Percentiles rank a stretch among this genome's conserved stretches.
phyloP scores from a whole-genome alignment of 345 rosid genomes.

The Pistacia atlantica region DNA sequence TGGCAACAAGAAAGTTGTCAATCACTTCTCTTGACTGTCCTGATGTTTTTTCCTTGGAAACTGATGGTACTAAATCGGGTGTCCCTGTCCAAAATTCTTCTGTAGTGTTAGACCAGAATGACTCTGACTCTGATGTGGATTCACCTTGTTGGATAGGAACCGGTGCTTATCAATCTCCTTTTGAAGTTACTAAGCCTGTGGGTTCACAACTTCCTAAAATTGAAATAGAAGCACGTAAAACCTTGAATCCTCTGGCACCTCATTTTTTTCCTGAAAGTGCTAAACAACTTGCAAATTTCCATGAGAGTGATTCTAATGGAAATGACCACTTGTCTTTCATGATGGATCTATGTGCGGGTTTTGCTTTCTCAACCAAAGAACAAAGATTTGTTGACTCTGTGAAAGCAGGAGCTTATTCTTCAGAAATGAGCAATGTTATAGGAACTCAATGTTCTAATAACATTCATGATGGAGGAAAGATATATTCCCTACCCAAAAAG shows the following conservation, averaged over 20 bases:
- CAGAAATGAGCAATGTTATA: constrained; percentile 22
- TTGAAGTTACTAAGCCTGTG: constrained; percentile 17
- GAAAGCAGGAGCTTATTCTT: constrained; percentile 27
- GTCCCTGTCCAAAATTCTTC: constrained; percentile 25
- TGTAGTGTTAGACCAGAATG: constrained; percentile 24
- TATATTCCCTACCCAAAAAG: constrained; percentile 10
- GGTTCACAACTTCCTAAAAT: constrained; percentile 27
- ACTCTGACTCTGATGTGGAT: constrained; percentile 61
- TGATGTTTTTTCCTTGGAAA: constrained; percentile 26
- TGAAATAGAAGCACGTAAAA: constrained; percentile 28
- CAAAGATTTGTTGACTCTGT: constrained; percentile 9
- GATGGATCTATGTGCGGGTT: constrained; percentile 32
- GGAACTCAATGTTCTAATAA: constrained; percentile 19
- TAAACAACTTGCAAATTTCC: constrained; percentile 24
- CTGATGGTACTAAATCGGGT: constrained; percentile 23
- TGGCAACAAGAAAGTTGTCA: constrained; percentile 19
- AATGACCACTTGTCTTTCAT: constrained; percentile 25
- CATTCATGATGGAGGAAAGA: constrained; percentile 18
- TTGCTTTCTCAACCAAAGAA: constrained; percentile 29
- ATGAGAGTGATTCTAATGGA: constrained; percentile 28
- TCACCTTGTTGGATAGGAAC: constrained; percentile 74
- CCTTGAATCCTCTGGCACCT: constrained; percentile 59
- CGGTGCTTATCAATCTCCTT: constrained; percentile 11
- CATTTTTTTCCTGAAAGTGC: constrained; percentile 44
- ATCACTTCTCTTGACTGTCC: constrained; percentile 16